Conservation (phyloP, 805 yeast species). For the Candida orba region DNA sequence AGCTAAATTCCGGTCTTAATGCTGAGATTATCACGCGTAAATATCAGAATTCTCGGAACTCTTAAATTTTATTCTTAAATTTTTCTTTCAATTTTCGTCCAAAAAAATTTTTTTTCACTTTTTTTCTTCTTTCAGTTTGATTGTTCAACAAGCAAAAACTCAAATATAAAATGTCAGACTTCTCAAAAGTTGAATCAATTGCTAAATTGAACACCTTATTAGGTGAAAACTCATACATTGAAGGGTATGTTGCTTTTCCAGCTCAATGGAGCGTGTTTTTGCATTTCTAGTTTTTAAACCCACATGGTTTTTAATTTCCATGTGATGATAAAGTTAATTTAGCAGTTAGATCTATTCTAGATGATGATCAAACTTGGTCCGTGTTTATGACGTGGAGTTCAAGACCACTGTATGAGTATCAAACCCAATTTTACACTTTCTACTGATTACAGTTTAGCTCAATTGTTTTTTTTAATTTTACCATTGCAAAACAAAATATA, state of each 20-base stretch:
- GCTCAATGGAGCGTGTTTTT: background rate
- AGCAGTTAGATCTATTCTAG: background rate
- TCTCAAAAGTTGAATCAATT: slow-evolving; percentile 70
- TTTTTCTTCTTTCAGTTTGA: background rate
- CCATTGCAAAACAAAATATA: background rate
- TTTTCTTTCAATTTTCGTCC: background rate
- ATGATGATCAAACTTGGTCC: slow-evolving; percentile 86
- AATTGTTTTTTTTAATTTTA: background rate
- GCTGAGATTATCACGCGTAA: background rate
- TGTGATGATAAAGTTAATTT: background rate
- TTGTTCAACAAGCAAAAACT: background rate
- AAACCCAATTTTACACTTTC: slow-evolving; percentile 38
- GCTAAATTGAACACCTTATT: slow-evolving; percentile 74
- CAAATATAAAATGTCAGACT: slow-evolving; percentile 54
- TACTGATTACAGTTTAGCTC: slow-evolving; percentile 23
- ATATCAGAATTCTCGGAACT: background rate
- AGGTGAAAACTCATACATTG: slow-evolving; percentile 90
- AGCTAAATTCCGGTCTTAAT: background rate
- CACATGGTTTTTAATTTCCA: background rate
- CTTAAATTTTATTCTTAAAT: no score
- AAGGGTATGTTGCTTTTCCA: slow-evolving; percentile 65
- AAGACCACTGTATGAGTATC: slow-evolving; percentile 94
- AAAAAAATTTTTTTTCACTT: background rate
- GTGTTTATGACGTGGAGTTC: slow-evolving; percentile 94
- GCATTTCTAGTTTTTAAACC: background rate